Conservation (phyloP, 2,329 filamentous ascomycete species). For the Fusarium sp. region DNA sequence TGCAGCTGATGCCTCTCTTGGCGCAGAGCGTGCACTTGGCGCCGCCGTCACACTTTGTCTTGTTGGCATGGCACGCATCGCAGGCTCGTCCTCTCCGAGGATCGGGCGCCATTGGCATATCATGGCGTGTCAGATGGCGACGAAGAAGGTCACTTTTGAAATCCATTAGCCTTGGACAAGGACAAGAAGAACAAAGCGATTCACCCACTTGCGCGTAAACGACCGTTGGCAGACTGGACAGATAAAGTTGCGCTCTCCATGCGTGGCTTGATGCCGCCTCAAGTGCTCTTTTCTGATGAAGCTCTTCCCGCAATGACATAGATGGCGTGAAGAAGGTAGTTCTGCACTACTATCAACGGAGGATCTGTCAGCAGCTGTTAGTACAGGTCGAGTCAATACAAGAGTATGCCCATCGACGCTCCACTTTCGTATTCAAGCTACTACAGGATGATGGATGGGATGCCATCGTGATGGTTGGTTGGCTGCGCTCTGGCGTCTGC, state of each 20-base stretch:
- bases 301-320: constrained; percentile 52
- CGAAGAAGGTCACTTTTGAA: constrained; percentile 50
- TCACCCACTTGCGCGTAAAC: constrained; percentile 52
- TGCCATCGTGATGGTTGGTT: neutral
- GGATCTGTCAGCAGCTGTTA: constrained; percentile 17
- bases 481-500: neutral
- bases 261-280: constrained; percentile 52
- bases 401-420: constrained; percentile 15
- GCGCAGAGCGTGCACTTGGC: constrained; percentile 51
- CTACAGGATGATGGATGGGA: neutral
- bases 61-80: constrained; percentile 55
- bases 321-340: constrained; percentile 39
- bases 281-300: constrained; percentile 55
- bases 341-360: constrained; percentile 25
- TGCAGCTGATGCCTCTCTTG: constrained; percentile 52
- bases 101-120: constrained; percentile 44
- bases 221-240: constrained; percentile 51
- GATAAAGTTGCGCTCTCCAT: constrained; percentile 48
- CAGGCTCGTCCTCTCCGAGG: constrained; percentile 53
- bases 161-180: neutral
- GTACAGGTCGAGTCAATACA: neutral
- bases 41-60: constrained; percentile 56
- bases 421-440: constrained; percentile 3
- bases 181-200: neutral
- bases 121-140: constrained; percentile 51